Conservation (phyloP, 129 eudicot species). For the Arctium minus region DNA sequence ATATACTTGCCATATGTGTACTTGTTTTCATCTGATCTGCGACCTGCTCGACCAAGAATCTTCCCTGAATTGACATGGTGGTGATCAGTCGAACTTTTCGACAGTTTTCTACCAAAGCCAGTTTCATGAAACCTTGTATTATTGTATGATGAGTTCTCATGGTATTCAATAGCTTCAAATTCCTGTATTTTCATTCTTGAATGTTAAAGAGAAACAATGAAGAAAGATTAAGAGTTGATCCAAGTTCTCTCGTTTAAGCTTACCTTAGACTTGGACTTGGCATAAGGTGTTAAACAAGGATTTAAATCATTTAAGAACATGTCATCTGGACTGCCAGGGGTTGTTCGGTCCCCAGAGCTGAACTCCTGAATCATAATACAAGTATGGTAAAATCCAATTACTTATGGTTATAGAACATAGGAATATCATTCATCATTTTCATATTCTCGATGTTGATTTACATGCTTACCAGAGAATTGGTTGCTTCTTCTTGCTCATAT, state of each 20-base stretch:
- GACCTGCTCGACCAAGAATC: conserved; percentile 26
- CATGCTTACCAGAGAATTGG: conserved; percentile 64
- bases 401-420: not conserved
- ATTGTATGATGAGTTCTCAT: conserved; percentile 16
- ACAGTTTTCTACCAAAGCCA: conserved; percentile 42
- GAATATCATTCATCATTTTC: not conserved
- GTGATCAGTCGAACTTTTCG: conserved; percentile 56
- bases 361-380: conserved; percentile 49
- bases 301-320: conserved; percentile 75
- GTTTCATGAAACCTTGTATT: conserved; percentile 23
- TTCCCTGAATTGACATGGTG: conserved; percentile 33
- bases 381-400: not conserved
- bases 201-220: not conserved
- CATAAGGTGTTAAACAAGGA: conserved; percentile 87
- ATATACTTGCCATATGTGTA: conserved; percentile 39
- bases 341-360: conserved; percentile 51
- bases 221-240: not conserved
- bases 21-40: conserved; percentile 57
- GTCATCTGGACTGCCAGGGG: conserved; percentile 74
- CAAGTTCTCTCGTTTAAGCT: not conserved
- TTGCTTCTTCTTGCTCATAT: conserved; percentile 68
- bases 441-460: not conserved
- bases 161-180: conserved; percentile 27
- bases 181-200: conserved; percentile 32
- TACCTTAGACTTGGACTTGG: conserved; percentile 72